Conservation (phyloP, 2,329 filamentous ascomycete genomes). For the Talaromyces sp. region DNA sequence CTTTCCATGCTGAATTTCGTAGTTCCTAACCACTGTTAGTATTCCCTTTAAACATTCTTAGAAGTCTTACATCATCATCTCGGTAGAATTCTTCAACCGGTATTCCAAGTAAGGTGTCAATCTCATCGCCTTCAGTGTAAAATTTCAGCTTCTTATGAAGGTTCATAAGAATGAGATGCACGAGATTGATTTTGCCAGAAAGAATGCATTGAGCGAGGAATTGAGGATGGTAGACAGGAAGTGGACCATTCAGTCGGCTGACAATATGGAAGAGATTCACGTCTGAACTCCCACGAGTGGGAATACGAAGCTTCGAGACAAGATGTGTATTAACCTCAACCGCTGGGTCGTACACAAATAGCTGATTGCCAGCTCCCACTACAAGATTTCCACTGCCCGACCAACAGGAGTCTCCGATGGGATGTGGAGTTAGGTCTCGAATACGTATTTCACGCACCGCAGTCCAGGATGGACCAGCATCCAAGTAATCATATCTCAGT, state of each 20-base stretch:
- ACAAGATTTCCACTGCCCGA: constrained; percentile 77
- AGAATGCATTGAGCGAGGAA: constrained; percentile 83
- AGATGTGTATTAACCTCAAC: constrained; percentile 61
- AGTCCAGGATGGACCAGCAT: constrained; percentile 84
- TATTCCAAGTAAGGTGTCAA: constrained; percentile 72
- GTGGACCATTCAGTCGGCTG: constrained; percentile 74
- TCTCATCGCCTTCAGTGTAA: constrained; percentile 69
- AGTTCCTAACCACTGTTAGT: constrained; percentile 23
- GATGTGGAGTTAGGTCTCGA: constrained; percentile 75
- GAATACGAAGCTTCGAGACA: constrained; percentile 51
- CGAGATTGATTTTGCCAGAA: constrained; percentile 66
- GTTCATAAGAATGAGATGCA: constrained; percentile 66
- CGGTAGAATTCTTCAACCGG: constrained; percentile 45
- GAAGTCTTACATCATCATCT: constrained; percentile 20
- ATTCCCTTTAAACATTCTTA: neutral
- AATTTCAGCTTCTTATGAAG: constrained; percentile 76
- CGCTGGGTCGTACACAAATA: constrained; percentile 77
- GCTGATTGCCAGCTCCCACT: constrained; percentile 83
- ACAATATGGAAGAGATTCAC: constrained; percentile 77
- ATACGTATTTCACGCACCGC: constrained; percentile 77
- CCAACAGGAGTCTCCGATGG: constrained; percentile 92
- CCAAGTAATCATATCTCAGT: constrained; percentile 86
- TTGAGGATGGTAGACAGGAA: constrained; percentile 89
- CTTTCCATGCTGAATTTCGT: constrained; percentile 43
- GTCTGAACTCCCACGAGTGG: constrained; percentile 44